These are phyloP conservation scores for Pseudomassariella vexata DNA, from an alignment of 2,329 filamentous ascomycete genomes.

Conservation along the genomic window DNA sequence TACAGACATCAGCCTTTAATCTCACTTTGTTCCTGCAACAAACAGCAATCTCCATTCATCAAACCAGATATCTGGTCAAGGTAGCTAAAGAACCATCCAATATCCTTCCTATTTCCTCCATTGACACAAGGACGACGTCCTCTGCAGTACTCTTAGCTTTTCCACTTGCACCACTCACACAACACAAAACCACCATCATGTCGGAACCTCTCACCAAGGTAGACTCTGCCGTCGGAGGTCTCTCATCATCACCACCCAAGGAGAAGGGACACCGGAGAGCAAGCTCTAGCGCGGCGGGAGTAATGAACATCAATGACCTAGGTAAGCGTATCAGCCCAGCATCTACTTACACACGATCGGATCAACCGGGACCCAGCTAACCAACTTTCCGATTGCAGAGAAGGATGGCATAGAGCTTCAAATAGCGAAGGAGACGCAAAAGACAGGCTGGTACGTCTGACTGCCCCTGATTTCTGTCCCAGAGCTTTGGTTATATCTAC, in stretches of 20 bases:
- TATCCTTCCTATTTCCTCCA: too few relatives aligned
- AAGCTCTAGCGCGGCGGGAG: slow-evolving; percentile 67
- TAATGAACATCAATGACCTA: slow-evolving; percentile 79
- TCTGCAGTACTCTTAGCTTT: too few relatives aligned
- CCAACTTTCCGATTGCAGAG: slow-evolving; percentile 44
- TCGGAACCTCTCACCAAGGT: slow-evolving; percentile 71
- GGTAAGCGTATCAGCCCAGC: slow-evolving; percentile 58
- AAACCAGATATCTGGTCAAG: too few relatives aligned
- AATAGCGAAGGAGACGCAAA: slow-evolving; percentile 78
- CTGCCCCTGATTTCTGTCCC: slow-evolving; percentile 4
- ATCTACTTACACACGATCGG: slow-evolving; percentile 4
- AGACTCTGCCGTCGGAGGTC: slow-evolving; percentile 83
- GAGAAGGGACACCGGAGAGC: slow-evolving; percentile 62
- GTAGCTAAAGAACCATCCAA: too few relatives aligned
- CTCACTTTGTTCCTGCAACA: too few relatives aligned
- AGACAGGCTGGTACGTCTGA: slow-evolving; percentile 71
- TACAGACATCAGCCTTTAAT: too few relatives aligned
- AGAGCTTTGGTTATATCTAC: background rate
- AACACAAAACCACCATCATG: slow-evolving; percentile 12
- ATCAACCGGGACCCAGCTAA: too few relatives aligned
- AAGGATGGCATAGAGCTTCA: slow-evolving; percentile 65
- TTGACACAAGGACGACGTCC: too few relatives aligned
- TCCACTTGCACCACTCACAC: too few relatives aligned
- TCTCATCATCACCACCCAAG: slow-evolving; percentile 61
- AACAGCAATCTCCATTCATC: too few relatives aligned